Base-by-base conservation (phyloP, 208 protist species). In the Herpetomonas samuelpessoai region DNA sequence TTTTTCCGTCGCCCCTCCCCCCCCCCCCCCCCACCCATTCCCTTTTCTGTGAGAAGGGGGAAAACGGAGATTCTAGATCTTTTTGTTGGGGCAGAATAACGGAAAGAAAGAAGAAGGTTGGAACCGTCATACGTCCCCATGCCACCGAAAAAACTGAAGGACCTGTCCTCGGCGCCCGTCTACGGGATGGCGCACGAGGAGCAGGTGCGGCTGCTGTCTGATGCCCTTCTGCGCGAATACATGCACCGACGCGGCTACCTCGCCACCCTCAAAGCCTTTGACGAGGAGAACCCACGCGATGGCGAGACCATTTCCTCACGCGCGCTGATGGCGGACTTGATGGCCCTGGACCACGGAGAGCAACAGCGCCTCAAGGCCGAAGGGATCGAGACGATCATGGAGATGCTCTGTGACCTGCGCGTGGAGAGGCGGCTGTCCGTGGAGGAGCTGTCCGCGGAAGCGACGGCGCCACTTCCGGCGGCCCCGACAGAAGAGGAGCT, bases 361-460 rank as follows among this genome's bases (percentile, higher is more conserved):
- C 79, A 86, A 56, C 55, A 68, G 51, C 58, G 67, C 9, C 70
- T 93, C 62, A 96, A 92, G 72, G 61, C 7, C 14, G 75, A 80
- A 9, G 84, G 86, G 1, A 77, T 90, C n/a, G 79, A 89, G 63
- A 97, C 86, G 7, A 93, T 97, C 48, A 95, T 97, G 85, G 91
- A 97, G 57, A 91, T 92, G 85, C 72, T 96, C 24, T 93, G 88
- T 62, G 76, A 70, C 41, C 69, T 92, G 60, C 84, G 88, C 10
- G 81, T 95, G 22, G 82, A 85, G 68, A 76, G 81, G 22, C 78
- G 86, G 3, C 10, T 72, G 38, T 46, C 73, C 19, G 59, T 80
- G 61, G 72, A 73, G 59, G 69, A 79, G 51, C 72, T 90, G 52
- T 75, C 65, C 41, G 71, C 44, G 52, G 66, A 74, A 29, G 72